Evolutionary conservation across 352 stramenopile genomes (phyloP), one percentile per base, ranked within the genome.

Genomic region (Phytophthora pseudosyringae): DNA sequence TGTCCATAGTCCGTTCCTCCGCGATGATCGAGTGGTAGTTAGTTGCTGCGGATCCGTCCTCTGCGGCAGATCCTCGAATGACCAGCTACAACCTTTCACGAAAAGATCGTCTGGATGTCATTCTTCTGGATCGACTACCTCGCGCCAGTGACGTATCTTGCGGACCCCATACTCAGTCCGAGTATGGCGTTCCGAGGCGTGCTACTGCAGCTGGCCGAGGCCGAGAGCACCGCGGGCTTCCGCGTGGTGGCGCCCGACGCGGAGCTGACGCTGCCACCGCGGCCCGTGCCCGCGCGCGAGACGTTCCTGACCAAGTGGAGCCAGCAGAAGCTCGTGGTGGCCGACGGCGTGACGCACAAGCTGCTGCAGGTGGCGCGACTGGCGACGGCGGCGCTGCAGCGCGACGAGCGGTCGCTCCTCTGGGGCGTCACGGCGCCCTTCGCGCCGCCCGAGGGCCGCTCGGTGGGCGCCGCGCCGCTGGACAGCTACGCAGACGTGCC

Each of bases 121-220:
- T 39, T 64, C 1, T 47, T 40, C 9, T 26, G 21, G 21, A 21
- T 21, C 21, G 43, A 1, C 18, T 51, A 31, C 40, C 40, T 57
- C 46, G 15, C 21, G 39, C 33, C 32, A 62, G 16, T 67, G 46
- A 64, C 49, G 31, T 65, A 16, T 26, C n/a, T 45, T 13, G 9
- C 2, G 2, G 5, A 16, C 26, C 18, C 11, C 12, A 49, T n/a
- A 41, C 9, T 50, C 35, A 33, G 10, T 33, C 25, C 18, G 25
- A 4, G 35, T 43, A 90, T 94, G 82, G 75, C 76, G 57, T 91
- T 92, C 72, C 81, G 81, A n/a, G 85, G 85, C 18, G 73, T 88
- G 54, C 58, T 94, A 47, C 78, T 92, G 28, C 52, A 73, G 43
- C 53, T 85, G 15, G 28, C 46, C 0, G 77, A 87, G 53, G 49